Conservation (phyloP, 352 stramenopile genomes). For the Phytophthora agathidicida region DNA sequence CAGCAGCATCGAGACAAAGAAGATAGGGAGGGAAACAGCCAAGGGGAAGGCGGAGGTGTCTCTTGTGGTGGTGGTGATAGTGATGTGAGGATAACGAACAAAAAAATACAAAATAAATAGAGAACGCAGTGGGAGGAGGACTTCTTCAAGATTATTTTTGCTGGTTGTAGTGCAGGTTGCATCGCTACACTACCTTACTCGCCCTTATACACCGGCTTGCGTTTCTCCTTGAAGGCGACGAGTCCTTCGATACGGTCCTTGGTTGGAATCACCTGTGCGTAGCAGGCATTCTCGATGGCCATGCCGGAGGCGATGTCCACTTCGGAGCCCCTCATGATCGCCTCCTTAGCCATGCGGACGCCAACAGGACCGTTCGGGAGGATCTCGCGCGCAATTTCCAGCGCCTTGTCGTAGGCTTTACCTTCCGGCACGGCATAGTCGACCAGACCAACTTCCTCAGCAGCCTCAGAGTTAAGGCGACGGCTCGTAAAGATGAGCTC, state of each 20-base stretch:
- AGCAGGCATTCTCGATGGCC: slow-evolving; percentile 92
- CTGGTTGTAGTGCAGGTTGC: too few species aligned
- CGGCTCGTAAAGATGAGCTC: slow-evolving; percentile 94
- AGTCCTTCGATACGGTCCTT: slow-evolving; percentile 94
- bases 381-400: slow-evolving; percentile 90
- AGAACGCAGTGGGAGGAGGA: slow-evolving; percentile 8
- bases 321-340: slow-evolving; percentile 87
- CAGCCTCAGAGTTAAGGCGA: slow-evolving; percentile 75
- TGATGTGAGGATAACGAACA: slow-evolving; percentile 5
- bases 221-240: slow-evolving; percentile 92
- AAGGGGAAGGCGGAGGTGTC: neutral
- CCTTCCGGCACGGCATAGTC: slow-evolving; percentile 85
- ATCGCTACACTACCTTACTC: slow-evolving; percentile 75
- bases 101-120: slow-evolving; percentile 30
- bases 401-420: slow-evolving; percentile 68
- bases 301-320: slow-evolving; percentile 87
- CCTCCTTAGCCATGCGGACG: slow-evolving; percentile 91
- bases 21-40: slow-evolving; percentile 6
- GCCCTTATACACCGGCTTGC: slow-evolving; percentile 91
- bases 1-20: slow-evolving; percentile 6
- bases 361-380: slow-evolving; percentile 91
- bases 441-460: slow-evolving; percentile 88
- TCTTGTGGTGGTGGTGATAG: neutral
- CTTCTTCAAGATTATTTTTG: too few species aligned
- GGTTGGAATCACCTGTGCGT: slow-evolving; percentile 91